phyloP scores from a whole-genome alignment of 2,329 filamentous ascomycete species.

The Fusarium sulawesiense region DNA sequence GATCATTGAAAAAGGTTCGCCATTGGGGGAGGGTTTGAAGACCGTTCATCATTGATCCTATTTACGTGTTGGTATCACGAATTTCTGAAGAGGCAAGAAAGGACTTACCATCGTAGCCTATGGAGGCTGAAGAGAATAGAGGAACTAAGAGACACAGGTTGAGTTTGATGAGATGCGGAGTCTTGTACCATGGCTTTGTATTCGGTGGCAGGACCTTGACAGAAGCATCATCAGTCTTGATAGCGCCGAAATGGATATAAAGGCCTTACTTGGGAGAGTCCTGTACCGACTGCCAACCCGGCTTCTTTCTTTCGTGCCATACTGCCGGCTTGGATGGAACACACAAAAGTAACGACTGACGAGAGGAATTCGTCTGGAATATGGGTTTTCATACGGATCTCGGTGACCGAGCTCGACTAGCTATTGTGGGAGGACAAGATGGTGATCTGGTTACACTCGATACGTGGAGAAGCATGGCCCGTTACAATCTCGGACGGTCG shows the following conservation, averaged over 20 bases:
- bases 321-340: too few relatives aligned
- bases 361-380: too few relatives aligned
- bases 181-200: conserved; percentile 55
- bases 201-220: conserved; percentile 53
- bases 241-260: too few relatives aligned
- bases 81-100: too few relatives aligned
- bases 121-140: conserved; percentile 55
- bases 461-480: background rate
- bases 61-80: background rate
- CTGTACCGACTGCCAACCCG: background rate
- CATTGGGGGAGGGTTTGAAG: conserved; percentile 56
- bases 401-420: background rate
- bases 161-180: conserved; percentile 56
- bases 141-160: conserved; percentile 59
- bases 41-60: conserved; percentile 57
- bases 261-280: background rate
- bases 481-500: too few relatives aligned
- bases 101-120: conserved; percentile 57
- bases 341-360: too few relatives aligned
- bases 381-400: background rate
- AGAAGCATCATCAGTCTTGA: too few relatives aligned
- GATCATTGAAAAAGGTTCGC: conserved; percentile 55
- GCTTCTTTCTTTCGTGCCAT: background rate
- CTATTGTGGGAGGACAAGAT: background rate
- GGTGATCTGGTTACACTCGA: background rate